Evolutionary conservation across 805 yeast species (phyloP).

Genomic region (Hanseniaspora lachancei): DNA sequence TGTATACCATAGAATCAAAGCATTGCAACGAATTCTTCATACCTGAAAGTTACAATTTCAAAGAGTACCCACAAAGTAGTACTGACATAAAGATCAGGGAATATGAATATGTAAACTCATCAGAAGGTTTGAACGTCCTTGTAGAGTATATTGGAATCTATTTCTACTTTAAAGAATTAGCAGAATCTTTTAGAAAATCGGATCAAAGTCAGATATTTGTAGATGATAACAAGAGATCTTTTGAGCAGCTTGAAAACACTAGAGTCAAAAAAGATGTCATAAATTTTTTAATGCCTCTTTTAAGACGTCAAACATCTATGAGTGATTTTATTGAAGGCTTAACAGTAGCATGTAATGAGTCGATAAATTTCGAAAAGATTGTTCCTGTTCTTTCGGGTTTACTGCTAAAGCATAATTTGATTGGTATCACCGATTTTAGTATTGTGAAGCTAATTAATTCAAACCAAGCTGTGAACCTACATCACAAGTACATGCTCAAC

Average conservation of each 20-base stretch:
- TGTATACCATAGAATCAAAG: neutral
- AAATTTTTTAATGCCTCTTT: neutral
- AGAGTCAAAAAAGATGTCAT: slow-evolving; percentile 1
- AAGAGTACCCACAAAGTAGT: neutral
- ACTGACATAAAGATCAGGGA: neutral
- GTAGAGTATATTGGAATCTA: neutral
- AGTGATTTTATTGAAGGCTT: neutral
- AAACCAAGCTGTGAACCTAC: neutral
- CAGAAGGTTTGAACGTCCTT: neutral
- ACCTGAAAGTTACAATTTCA: neutral
- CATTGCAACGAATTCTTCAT: neutral
- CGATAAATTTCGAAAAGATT: neutral
- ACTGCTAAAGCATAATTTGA: neutral
- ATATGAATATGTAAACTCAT: neutral
- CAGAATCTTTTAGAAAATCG: too few species aligned
- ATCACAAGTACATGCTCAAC: neutral
- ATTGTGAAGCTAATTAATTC: neutral
- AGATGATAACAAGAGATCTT: neutral
- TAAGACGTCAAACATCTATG: neutral
- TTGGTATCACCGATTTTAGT: neutral
- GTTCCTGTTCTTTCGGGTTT: neutral
- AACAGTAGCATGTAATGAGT: neutral
- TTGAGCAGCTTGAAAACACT: neutral
- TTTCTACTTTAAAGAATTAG: neutral
- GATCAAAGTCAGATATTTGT: neutral